Percentiles rank a stretch among this genome's conserved stretches.
Evolutionary conservation across 192 early-diverging fungal genomes (phyloP).

Genomic region (Coemansia sp.): DNA sequence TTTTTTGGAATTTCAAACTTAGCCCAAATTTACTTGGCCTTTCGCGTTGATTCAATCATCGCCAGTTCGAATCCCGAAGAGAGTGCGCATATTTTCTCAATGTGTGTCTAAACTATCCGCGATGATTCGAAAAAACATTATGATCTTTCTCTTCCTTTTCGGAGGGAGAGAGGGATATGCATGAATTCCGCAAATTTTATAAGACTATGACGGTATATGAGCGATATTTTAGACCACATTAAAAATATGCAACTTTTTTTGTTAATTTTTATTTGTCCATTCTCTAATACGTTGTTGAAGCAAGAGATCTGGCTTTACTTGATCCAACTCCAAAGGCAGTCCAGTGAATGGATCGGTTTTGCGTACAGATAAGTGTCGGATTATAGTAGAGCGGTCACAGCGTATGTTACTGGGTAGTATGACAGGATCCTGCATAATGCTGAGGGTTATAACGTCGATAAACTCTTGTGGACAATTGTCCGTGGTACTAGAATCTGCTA

Average conservation of each 20-base stretch:
- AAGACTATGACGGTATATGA: slow-evolving; percentile 53
- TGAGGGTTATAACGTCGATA: slow-evolving; percentile 30
- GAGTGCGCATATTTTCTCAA: too few species aligned
- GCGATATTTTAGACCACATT: slow-evolving; percentile 6
- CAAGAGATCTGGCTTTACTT: slow-evolving; percentile 22
- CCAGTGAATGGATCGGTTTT: slow-evolving; percentile 39
- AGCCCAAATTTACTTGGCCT: not conserved
- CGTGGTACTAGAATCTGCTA: not conserved
- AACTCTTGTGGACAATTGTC: slow-evolving; percentile 27
- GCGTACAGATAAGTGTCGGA: slow-evolving; percentile 15
- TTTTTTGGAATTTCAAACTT: not conserved
- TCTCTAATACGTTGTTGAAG: slow-evolving; percentile 19
- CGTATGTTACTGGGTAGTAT: slow-evolving; percentile 18
- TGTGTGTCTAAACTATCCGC: not conserved
- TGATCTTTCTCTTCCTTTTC: slow-evolving; percentile 8
- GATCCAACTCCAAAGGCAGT: slow-evolving; percentile 12
- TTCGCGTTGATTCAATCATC: not conserved
- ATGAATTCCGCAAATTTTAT: slow-evolving; percentile 16
- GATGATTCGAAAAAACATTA: slow-evolving; percentile 25
- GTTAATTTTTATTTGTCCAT: slow-evolving; percentile 13
- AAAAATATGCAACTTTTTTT: not conserved
- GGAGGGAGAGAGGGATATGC: slow-evolving; percentile 6
- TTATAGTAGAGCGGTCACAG: slow-evolving; percentile 36
- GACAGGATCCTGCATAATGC: slow-evolving; percentile 32
- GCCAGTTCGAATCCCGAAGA: slow-evolving; percentile 14